Conservation (phyloP, 257 asterid species). For the Solanum corneliomulleri region DNA sequence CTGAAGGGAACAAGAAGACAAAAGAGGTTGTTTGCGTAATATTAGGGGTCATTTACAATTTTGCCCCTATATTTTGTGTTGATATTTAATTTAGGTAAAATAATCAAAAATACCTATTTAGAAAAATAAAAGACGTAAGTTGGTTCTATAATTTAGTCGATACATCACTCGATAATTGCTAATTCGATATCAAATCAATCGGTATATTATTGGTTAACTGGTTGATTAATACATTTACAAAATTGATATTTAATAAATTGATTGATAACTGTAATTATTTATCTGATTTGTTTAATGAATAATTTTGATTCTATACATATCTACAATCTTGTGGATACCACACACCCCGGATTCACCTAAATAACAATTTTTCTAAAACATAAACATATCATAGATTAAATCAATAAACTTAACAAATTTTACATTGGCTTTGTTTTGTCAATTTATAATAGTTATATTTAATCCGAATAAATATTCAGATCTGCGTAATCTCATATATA, state of each 20-base stretch:
- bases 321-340: neutral
- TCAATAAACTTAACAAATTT: neutral
- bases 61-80: neutral
- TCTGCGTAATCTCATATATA: neutral
- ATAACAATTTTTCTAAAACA: neutral
- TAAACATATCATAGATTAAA: neutral
- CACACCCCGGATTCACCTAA: neutral
- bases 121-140: neutral
- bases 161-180: too few relatives aligned
- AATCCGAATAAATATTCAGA: neutral
- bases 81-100: neutral
- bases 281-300: fast-evolving
- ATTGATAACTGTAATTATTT: too few relatives aligned
- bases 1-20: neutral
- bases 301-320: neutral
- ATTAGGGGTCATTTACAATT: neutral
- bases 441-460: neutral
- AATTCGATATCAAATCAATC: too few relatives aligned
- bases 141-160: neutral
- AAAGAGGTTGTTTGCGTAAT: neutral
- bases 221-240: too few relatives aligned
- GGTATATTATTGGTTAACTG: too few relatives aligned
- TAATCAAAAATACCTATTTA: too few relatives aligned
- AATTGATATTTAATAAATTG: neutral
- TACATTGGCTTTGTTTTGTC: neutral